phyloP scores from a whole-genome alignment of 352 stramenopile genomes.

The Blastocystis sp. region DNA sequence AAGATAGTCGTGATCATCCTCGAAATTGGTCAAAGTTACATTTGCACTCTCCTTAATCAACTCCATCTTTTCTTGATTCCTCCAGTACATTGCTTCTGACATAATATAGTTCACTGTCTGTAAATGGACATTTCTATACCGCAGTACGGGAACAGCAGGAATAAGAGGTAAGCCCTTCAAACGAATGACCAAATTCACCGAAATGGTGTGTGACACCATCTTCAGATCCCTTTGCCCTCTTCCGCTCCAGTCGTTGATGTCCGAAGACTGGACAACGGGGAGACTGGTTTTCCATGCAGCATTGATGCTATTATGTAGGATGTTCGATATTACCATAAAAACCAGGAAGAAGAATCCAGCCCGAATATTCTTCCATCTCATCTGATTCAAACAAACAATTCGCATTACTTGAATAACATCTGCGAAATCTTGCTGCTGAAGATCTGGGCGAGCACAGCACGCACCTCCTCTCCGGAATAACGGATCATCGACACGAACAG shows the following conservation, averaged over 20 bases:
- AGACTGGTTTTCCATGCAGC: too few relatives aligned
- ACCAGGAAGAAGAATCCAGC: too few relatives aligned
- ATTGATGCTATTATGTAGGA: too few relatives aligned
- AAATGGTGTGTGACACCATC: neutral
- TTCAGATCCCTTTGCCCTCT: too few relatives aligned
- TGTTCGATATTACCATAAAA: too few relatives aligned
- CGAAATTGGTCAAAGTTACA: slow-evolving; percentile 31
- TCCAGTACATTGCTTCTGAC: neutral
- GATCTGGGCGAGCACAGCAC: neutral
- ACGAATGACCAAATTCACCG: neutral
- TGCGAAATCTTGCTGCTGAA: slow-evolving; percentile 43
- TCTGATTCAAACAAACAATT: neutral
- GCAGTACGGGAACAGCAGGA: neutral
- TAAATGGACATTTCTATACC: neutral
- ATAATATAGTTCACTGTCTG: slow-evolving; percentile 20
- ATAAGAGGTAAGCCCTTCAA: neutral
- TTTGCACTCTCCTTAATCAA: neutral
- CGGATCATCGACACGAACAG: slow-evolving; percentile 45
- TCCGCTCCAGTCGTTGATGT: too few relatives aligned
- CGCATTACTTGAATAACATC: slow-evolving; percentile 23
- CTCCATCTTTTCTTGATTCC: neutral
- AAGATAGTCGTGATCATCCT: slow-evolving; percentile 28
- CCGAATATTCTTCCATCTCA: neutral
- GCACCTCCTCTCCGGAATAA: slow-evolving; percentile 16
- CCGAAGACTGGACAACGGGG: too few relatives aligned